phyloP scores from a whole-genome alignment of 768 basidiomycete genomes.

The Tephrocybe rancida region DNA sequence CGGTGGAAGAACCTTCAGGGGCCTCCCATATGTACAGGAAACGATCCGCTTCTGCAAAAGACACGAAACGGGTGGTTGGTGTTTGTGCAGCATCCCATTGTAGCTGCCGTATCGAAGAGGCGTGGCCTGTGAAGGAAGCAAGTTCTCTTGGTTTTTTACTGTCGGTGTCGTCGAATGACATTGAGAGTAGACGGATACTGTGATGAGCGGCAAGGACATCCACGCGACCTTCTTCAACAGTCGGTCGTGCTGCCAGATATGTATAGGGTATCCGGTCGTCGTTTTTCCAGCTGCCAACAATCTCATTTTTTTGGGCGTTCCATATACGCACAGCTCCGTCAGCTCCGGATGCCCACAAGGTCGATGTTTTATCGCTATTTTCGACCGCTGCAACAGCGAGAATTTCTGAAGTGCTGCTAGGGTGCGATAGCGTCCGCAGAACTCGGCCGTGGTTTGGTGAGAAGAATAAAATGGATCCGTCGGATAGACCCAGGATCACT shows the following conservation, averaged over 20 bases:
- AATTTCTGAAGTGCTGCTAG: slow-evolving; percentile 55
- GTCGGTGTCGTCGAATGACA: slow-evolving; percentile 24
- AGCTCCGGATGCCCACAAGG: slow-evolving; percentile 59
- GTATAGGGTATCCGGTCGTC: slow-evolving; percentile 64
- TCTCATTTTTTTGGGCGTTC: slow-evolving; percentile 51
- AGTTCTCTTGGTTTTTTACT: slow-evolving; percentile 45
- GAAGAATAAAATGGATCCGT: slow-evolving; percentile 61
- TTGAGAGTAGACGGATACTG: slow-evolving; percentile 54
- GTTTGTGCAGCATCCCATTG: slow-evolving; percentile 50
- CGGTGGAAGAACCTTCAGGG: slow-evolving; percentile 37
- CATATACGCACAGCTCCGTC: slow-evolving; percentile 61
- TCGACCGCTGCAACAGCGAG: slow-evolving; percentile 44
- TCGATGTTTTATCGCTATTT: slow-evolving; percentile 28
- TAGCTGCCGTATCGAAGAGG: slow-evolving; percentile 53
- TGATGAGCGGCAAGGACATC: slow-evolving; percentile 64
- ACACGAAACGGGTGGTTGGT: slow-evolving; percentile 51
- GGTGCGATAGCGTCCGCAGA: slow-evolving; percentile 54
- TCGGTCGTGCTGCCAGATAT: slow-evolving; percentile 47
- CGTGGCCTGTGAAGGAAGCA: slow-evolving; percentile 66
- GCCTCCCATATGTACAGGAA: slow-evolving; percentile 65
- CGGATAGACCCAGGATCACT: slow-evolving; percentile 60
- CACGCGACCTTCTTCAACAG: slow-evolving; percentile 35
- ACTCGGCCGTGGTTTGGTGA: slow-evolving; percentile 63
- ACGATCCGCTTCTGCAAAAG: slow-evolving; percentile 64
- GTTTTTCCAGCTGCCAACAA: slow-evolving; percentile 54